Conservation (phyloP, 169 alveolate genomes). For the Plasmodium vivax region DNA sequence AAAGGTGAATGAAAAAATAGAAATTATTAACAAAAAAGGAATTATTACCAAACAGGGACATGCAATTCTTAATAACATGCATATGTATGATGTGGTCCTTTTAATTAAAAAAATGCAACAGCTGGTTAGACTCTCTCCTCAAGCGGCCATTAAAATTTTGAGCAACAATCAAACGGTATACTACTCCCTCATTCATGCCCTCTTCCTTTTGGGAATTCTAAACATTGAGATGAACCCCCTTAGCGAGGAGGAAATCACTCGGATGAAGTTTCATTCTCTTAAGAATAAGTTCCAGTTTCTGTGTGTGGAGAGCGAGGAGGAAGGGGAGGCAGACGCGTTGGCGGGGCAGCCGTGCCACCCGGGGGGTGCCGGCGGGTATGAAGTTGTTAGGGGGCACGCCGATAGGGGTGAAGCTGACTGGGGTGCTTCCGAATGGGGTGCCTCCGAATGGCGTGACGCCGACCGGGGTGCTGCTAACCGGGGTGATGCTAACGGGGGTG, state of each 20-base stretch:
- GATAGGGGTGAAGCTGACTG: neutral
- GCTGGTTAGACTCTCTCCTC: slow-evolving; percentile 36
- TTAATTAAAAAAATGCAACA: slow-evolving; percentile 28
- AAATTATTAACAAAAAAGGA: slow-evolving; percentile 53
- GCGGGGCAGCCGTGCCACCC: neutral
- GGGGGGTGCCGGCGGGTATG: neutral
- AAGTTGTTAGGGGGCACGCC: neutral
- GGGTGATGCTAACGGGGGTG: neutral
- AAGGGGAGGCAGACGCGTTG: neutral
- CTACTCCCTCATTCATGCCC: slow-evolving; percentile 62
- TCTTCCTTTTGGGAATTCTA: slow-evolving; percentile 64
- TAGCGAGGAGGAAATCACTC: slow-evolving; percentile 21
- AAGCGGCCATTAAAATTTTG: slow-evolving; percentile 39
- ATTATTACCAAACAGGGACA: slow-evolving; percentile 34
- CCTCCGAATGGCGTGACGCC: neutral
- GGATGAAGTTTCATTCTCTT: slow-evolving; percentile 1
- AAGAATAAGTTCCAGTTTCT: slow-evolving; percentile 44
- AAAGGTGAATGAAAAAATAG: neutral
- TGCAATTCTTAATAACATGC: slow-evolving; percentile 30
- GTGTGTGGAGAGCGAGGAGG: neutral
- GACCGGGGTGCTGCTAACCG: neutral
- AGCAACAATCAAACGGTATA: slow-evolving; percentile 21
- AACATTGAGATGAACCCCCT: slow-evolving; percentile 1
- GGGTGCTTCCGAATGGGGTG: neutral
- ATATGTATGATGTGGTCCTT: slow-evolving; percentile 44